These are phyloP conservation scores for Zhuliangozyma blackwelliae DNA, from an alignment of 1,139 yeast species.

Conservation along the genomic window DNA sequence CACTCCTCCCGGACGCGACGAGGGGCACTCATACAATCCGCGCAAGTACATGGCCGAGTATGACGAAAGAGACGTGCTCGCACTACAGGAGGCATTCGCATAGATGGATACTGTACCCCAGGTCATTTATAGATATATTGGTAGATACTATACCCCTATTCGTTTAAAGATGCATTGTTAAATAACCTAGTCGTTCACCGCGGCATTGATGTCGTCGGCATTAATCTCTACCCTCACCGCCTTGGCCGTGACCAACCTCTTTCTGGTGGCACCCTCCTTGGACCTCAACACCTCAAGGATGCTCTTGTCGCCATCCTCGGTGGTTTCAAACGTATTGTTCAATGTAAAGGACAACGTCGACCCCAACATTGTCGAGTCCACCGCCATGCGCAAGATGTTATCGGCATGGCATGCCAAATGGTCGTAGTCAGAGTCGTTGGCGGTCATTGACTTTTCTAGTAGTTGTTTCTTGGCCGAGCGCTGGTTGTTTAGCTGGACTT, in stretches of 20 bases:
- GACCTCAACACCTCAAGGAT: conserved; percentile 26
- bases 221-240: conserved; percentile 30
- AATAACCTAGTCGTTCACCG: conserved; percentile 12
- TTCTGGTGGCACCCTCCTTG: conserved; percentile 4
- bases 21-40: conserved; percentile 1
- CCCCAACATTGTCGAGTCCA: conserved; percentile 46
- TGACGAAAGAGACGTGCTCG: conserved; percentile 25
- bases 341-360: conserved; percentile 34
- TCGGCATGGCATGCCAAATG: conserved; percentile 48
- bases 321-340: conserved; percentile 32
- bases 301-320: conserved; percentile 23
- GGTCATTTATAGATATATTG: too few relatives aligned
- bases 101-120: conserved; percentile 3
- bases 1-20: background rate
- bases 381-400: conserved; percentile 46
- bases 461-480: conserved; percentile 13
- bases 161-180: too few relatives aligned
- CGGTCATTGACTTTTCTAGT: conserved; percentile 6
- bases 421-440: conserved; percentile 30
- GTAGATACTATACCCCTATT: too few relatives aligned
- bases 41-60: conserved; percentile 18
- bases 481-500: conserved; percentile 7
- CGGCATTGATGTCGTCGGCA: conserved; percentile 35
- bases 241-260: conserved; percentile 11
- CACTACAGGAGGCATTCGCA: conserved; percentile 16